Evolutionary conservation across 257 asterid species (phyloP).

Genomic region (Coffea eugenioides): DNA sequence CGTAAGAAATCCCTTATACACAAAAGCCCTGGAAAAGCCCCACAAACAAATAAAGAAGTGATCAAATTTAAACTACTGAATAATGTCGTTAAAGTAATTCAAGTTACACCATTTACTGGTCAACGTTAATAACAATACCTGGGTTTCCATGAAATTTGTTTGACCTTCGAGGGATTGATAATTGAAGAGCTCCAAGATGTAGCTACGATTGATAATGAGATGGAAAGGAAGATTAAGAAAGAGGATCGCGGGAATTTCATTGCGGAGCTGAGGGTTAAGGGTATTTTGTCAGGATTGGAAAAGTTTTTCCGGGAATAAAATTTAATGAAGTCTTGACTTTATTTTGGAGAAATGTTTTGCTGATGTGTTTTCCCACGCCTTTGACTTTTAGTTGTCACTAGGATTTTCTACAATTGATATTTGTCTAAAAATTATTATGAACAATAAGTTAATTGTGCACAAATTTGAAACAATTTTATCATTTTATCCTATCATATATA

Average conservation of each 20-base stretch:
- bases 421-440: no score
- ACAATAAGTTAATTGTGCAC: no score
- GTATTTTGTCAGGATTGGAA: neutral
- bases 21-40: constrained; percentile 61
- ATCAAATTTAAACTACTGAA: neutral
- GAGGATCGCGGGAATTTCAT: constrained; percentile 26
- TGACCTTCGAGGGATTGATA: constrained; percentile 91
- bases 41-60: constrained; percentile 4
- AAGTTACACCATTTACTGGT: neutral
- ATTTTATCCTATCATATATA: no score
- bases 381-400: neutral
- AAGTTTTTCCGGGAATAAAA: constrained; percentile 4
- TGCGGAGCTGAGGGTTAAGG: constrained; percentile 17
- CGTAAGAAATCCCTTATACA: constrained; percentile 85
- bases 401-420: no score
- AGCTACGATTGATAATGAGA: constrained; percentile 44
- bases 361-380: neutral
- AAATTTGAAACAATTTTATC: no score
- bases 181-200: constrained; percentile 51
- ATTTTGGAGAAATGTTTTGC: neutral
- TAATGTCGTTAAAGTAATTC: neutral
- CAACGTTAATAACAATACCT: constrained; percentile 39
- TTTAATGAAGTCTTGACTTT: neutral
- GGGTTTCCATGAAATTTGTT: constrained; percentile 81
- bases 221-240: constrained; percentile 35